Evolutionary conservation across 495 filamentous ascomycete species (phyloP).

Genomic region (Penicillium pulvis): DNA sequence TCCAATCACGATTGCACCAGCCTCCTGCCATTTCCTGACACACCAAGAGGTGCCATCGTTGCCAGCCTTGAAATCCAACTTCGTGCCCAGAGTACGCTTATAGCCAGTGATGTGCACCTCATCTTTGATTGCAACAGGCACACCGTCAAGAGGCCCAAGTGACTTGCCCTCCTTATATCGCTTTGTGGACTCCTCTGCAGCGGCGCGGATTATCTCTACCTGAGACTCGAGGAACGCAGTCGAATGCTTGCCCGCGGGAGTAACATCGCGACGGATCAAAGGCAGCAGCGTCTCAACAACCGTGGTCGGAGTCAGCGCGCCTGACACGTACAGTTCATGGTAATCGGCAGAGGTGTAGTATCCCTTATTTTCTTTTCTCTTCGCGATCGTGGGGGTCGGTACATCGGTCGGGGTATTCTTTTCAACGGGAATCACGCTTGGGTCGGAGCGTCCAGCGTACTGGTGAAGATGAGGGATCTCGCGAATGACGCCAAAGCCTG

Average conservation of each 20-base stretch:
- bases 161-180: conserved; percentile 67
- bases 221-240: conserved; percentile 67
- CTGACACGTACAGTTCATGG: conserved; percentile 67
- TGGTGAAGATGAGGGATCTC: conserved; percentile 57
- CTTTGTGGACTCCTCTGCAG: conserved; percentile 69
- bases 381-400: conserved; percentile 23
- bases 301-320: conserved; percentile 66
- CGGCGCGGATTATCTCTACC: conserved; percentile 59
- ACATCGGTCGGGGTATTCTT: conserved; percentile 31
- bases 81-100: conserved; percentile 62
- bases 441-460: conserved; percentile 71
- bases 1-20: conserved; percentile 79
- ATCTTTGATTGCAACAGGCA: conserved; percentile 86
- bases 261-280: conserved; percentile 61
- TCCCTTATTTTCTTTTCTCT: conserved; percentile 39
- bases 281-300: conserved; percentile 72
- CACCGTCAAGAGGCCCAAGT: conserved; percentile 73
- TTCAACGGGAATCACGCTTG: conserved; percentile 76
- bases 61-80: conserved; percentile 56
- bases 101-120: conserved; percentile 79
- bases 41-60: conserved; percentile 66
- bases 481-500: conserved; percentile 66
- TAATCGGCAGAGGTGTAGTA: conserved; percentile 79
- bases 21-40: conserved; percentile 71
- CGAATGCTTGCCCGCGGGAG: conserved; percentile 58